Evolutionary conservation across 495 filamentous ascomycete species (phyloP), one percentile per base, ranked within the genome.

Genomic region (Xylaria venustula): DNA sequence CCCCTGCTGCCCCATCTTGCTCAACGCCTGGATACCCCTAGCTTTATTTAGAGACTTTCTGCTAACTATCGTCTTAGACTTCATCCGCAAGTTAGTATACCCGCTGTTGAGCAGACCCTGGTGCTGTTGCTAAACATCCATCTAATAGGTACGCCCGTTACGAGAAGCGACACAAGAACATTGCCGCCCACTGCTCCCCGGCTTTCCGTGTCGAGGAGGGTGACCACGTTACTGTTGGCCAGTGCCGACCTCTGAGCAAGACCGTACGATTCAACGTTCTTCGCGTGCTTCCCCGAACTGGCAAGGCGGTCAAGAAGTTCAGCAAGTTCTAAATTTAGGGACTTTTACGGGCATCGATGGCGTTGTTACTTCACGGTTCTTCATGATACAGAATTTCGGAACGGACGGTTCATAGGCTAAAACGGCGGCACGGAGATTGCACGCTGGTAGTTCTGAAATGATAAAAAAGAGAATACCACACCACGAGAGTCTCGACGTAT

Each of bases 91-190:
- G 58, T 60, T 22, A 60, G 58, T 60, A 36, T 53, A 42, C 6
- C 20, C 40, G 15, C 37, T 2, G 15, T 30, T 1, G 1, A 14
- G 11, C n/a, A 44, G 23, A 19, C 22, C 19, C 41, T 7, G 1
- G 17, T 25, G 37, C 12, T 8, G 7, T 46, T 37, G 46, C 58
- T 60, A 46, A 60, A 42, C 0, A n/a, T n/a, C n/a, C 34, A 36
- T 15, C 26, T 19, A 26, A 53, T 47, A 60, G 58, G 82, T 98
- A 97, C 86, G 83, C 90, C 75, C 88, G 94, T 87, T 99, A 99
- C 81, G 95, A 99, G 90, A 97, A 96, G 86, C 85, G 94, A 73
- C 94, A 99, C 88, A 98, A 96, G 90, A 99, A 99, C 87, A 83
- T 99, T 45, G 89, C 94, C 68, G 95, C 93, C 64, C 94, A 99